Evolutionary conservation across 1,284 basidiomycete species (phyloP), one percentile per base, ranked within the genome.

Genomic region (Agroathelia rolfsii): DNA sequence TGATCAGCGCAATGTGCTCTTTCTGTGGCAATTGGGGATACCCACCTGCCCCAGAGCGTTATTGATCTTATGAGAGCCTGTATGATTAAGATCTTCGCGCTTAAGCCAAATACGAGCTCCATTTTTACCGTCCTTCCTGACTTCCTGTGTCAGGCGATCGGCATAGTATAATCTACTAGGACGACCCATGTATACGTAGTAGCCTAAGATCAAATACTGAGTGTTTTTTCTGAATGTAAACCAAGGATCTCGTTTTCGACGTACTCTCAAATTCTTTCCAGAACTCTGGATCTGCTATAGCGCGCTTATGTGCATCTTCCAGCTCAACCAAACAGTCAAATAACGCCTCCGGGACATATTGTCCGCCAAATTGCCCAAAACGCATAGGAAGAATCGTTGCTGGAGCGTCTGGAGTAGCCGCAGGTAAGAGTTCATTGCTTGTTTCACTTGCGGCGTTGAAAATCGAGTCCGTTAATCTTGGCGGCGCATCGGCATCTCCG

Each of bases 71-170:
- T 96, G 92, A 10, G 90, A 95, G 17, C 92, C 92, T 0, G 93
- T 96, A 53, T 96, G 92, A 55, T 95, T 96, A 73, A 95, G 56
- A 48, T 98, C 95, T 61, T 98, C 95, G 24, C 95, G 76, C 66
- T 98, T 98, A 50, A 98, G 64, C 95, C 95, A 99, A 49, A 99
- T 96, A 41, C 78, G 85, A 5, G 95, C 94, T 24, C 89, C 89
- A 13, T 83, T 84, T n/a, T n/a, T n/a, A n/a, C n/a, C n/a, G n/a
- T n/a, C n/a, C n/a, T n/a, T n/a, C n/a, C n/a, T n/a, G 33, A 76
- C 76, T 41, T 79, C 62, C 49, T 83, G 73, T 0, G 80, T 85
- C 41, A 89, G 59, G 38, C 81, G 69, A 52, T 82, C 72, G 1
- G 85, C 84, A 37, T 74, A 59, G 56, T 88, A 89, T 24, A 89